A percentile compares a stretch with the other conserved stretches of the same genome.
Evolutionary conservation across 2,329 filamentous ascomycete species (phyloP).

Genomic region (Paecilomyces formosus): DNA sequence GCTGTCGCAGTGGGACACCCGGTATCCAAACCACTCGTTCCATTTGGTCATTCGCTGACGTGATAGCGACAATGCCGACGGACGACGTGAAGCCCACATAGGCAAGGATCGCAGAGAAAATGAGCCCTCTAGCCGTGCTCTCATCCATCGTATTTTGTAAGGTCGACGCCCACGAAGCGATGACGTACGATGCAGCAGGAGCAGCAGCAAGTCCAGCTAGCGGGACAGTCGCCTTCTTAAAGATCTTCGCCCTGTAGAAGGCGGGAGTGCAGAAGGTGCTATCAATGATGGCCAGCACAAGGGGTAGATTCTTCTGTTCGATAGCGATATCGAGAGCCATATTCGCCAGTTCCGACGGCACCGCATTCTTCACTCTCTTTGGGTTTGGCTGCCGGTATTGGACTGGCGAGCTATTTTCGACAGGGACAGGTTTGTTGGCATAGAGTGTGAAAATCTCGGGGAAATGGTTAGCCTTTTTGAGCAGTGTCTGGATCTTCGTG

Average conservation of each 20-base stretch:
- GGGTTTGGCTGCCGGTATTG: slow-evolving; percentile 58
- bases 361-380: slow-evolving; percentile 60
- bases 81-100: slow-evolving; percentile 76
- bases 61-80: slow-evolving; percentile 74
- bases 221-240: slow-evolving; percentile 34
- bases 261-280: slow-evolving; percentile 43
- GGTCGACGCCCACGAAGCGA: slow-evolving; percentile 59
- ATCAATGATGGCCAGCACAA: slow-evolving; percentile 71
- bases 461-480: slow-evolving; percentile 67
- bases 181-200: slow-evolving; percentile 48
- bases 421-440: slow-evolving; percentile 70
- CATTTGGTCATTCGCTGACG: slow-evolving; percentile 93
- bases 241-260: slow-evolving; percentile 36
- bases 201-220: slow-evolving; percentile 30
- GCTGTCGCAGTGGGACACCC: slow-evolving; percentile 69
- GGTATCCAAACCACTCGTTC: slow-evolving; percentile 82
- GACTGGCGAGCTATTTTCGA: slow-evolving; percentile 51
- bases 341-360: slow-evolving; percentile 63
- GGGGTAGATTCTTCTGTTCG: slow-evolving; percentile 65
- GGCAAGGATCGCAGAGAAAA: slow-evolving; percentile 71
- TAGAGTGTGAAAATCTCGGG: slow-evolving; percentile 76
- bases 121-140: slow-evolving; percentile 64
- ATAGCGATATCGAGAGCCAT: slow-evolving; percentile 74
- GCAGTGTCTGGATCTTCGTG: slow-evolving; percentile 64
- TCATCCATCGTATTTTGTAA: slow-evolving; percentile 73